Evolutionary conservation across 345 rosid genomes (phyloP).

Genomic region (Kandelia obovata): DNA sequence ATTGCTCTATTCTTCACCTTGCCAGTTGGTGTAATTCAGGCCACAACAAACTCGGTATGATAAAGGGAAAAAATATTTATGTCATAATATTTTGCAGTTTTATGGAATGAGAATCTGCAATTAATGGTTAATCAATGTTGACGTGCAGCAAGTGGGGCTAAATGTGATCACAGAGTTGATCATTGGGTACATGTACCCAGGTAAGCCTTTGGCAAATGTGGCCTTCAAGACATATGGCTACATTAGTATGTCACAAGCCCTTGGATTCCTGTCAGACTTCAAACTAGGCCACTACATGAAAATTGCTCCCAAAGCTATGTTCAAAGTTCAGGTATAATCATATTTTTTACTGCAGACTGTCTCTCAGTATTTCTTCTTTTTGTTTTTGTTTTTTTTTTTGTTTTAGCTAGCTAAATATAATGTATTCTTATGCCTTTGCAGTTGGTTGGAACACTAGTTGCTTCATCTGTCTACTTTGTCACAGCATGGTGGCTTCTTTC

Average conservation of each 20-base stretch:
- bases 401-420: not conserved
- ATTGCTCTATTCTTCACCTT: constrained; percentile 69
- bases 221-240: constrained; percentile 84
- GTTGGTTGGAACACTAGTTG: constrained; percentile 72
- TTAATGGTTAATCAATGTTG: not conserved
- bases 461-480: constrained; percentile 51
- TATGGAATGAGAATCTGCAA: not conserved
- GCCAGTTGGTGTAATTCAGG: constrained; percentile 73
- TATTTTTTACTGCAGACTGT: too few species aligned
- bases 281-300: constrained; percentile 92
- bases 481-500: constrained; percentile 84
- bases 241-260: constrained; percentile 78
- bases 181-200: constrained; percentile 71
- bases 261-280: constrained; percentile 59
- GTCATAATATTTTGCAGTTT: not conserved
- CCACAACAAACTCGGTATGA: constrained; percentile 71
- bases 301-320: constrained; percentile 83
- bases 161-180: constrained; percentile 77
- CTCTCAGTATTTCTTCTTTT: too few species aligned
- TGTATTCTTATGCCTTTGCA: not conserved
- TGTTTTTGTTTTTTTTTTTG: not conserved
- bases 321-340: constrained; percentile 53
- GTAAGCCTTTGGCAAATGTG: constrained; percentile 86
- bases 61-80: too few species aligned
- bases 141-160: constrained; percentile 57